These are phyloP conservation scores for Pedinophyceae sp. DNA, from an alignment of 139 green algal genomes.

Conservation along the genomic window DNA sequence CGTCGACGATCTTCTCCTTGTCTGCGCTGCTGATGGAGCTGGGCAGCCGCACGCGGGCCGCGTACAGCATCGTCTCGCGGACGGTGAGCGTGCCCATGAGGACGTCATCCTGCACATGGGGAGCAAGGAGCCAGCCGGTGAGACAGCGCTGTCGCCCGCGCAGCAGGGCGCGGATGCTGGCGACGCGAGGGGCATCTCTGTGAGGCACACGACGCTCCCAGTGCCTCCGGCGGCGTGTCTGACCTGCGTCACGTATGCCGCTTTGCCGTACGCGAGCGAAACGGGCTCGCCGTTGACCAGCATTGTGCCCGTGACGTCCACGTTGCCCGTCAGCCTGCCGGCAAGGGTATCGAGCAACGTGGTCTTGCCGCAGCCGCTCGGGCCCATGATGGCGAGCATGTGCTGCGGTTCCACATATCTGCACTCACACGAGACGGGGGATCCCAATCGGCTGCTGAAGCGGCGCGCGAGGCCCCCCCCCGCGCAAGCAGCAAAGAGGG, in stretches of 20 bases:
- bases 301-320: constrained; percentile 14
- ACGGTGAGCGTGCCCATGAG: constrained; percentile 41
- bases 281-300: constrained; percentile 12
- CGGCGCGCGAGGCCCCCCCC: too few species aligned
- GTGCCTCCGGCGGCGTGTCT: neutral
- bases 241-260: neutral
- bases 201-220: neutral
- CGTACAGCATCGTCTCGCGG: constrained; percentile 33
- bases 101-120: constrained; percentile 34
- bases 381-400: constrained; percentile 29
- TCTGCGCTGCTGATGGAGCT: constrained; percentile 1
- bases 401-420: constrained; percentile 17
- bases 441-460: too few species aligned
- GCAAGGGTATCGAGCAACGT: constrained; percentile 22
- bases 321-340: constrained; percentile 11
- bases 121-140: neutral
- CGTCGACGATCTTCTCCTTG: constrained; percentile 4
- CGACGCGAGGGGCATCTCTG: neutral
- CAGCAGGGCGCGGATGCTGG: constrained; percentile 1
- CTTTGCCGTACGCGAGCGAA: neutral
- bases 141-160: neutral
- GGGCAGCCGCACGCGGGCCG: constrained; percentile 19
- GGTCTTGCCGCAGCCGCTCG: constrained; percentile 21
- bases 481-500: too few species aligned
- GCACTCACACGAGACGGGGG: too few species aligned